Evolutionary conservation across 1,139 yeast species (phyloP).

Genomic region (Yamadazyma triangularis): DNA sequence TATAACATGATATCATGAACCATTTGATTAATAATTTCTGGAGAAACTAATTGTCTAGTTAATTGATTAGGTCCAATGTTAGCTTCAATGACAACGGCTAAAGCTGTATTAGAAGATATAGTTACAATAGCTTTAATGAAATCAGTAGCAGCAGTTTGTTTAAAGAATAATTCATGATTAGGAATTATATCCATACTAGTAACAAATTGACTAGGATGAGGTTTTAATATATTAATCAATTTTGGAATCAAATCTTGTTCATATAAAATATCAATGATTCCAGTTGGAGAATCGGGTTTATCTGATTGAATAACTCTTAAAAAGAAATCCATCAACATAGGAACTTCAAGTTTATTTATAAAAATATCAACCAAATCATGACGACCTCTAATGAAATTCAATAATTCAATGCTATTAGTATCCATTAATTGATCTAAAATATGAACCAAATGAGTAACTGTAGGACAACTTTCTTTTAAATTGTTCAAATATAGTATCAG

Average conservation of each 20-base stretch:
- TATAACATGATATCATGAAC: conserved; percentile 39
- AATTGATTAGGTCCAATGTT: conserved; percentile 47
- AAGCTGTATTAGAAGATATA: conserved; percentile 69
- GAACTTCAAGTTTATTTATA: conserved; percentile 51
- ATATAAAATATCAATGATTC: conserved; percentile 50
- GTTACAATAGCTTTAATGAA: conserved; percentile 90
- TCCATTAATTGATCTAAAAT: conserved; percentile 46
- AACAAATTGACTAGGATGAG: conserved; percentile 35
- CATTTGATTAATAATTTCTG: conserved; percentile 30
- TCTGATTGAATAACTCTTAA: conserved; percentile 61
- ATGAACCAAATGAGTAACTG: conserved; percentile 37
- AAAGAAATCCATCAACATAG: conserved; percentile 54
- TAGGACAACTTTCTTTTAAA: conserved; percentile 35
- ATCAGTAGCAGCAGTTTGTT: conserved; percentile 93
- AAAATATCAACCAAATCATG: conserved; percentile 50
- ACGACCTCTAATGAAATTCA: conserved; percentile 52
- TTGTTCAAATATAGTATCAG: conserved; percentile 35
- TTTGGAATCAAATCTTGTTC: conserved; percentile 50
- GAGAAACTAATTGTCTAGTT: conserved; percentile 42
- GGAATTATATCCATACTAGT: conserved; percentile 19
- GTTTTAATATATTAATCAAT: conserved; percentile 46
- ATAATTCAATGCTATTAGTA: conserved; percentile 42
- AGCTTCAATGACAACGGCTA: conserved; percentile 44
- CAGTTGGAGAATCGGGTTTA: conserved; percentile 61
- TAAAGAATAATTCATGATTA: conserved; percentile 44